Percentiles rank a stretch among this genome's conserved stretches.
These are phyloP conservation scores for Vanrija pseudolonga DNA, from an alignment of 1,284 basidiomycete genomes.

Conservation along the genomic window DNA sequence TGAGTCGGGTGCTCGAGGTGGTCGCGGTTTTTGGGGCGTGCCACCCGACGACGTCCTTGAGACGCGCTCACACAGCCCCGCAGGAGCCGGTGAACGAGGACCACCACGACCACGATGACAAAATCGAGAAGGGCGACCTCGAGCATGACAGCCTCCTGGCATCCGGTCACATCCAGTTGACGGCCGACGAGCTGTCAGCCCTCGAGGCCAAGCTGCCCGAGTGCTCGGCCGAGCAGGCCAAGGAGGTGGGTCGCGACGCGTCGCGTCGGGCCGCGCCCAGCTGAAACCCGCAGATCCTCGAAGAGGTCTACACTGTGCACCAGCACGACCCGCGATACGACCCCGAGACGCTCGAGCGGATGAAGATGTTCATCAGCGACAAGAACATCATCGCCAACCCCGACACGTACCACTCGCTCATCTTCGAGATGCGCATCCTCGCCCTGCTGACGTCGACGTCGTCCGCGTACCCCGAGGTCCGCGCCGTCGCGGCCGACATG, in stretches of 20 bases:
- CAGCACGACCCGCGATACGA: conserved; percentile 97
- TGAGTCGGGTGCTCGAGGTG: background rate
- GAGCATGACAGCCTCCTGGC: conserved; percentile 2
- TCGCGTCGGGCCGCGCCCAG: conserved; percentile 51
- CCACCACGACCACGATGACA: background rate
- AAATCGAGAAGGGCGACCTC: conserved; percentile 6
- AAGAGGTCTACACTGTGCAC: background rate
- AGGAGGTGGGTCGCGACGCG: conserved; percentile 55
- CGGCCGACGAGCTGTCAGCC: conserved; percentile 4
- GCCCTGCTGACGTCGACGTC: conserved; percentile 31
- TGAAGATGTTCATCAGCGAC: conserved; percentile 72
- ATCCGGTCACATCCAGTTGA: conserved; percentile 11
- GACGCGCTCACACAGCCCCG: background rate
- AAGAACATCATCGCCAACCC: conserved; percentile 5
- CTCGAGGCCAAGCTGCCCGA: conserved; percentile 8
- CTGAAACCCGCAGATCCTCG: conserved; percentile 82
- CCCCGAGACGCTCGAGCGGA: conserved; percentile 97
- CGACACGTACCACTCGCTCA: conserved; percentile 8
- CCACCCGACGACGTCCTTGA: too few species aligned
- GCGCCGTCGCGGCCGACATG: conserved; percentile 71
- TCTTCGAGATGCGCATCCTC: conserved; percentile 42
- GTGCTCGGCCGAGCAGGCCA: conserved; percentile 8
- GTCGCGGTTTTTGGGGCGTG: too few species aligned
- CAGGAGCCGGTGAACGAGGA: background rate
- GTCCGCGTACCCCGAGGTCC: conserved; percentile 83